Percentiles rank a stretch among this genome's conserved stretches.
phyloP scores from a whole-genome alignment of 345 rosid genomes.

The Eucalyptus grandis region DNA sequence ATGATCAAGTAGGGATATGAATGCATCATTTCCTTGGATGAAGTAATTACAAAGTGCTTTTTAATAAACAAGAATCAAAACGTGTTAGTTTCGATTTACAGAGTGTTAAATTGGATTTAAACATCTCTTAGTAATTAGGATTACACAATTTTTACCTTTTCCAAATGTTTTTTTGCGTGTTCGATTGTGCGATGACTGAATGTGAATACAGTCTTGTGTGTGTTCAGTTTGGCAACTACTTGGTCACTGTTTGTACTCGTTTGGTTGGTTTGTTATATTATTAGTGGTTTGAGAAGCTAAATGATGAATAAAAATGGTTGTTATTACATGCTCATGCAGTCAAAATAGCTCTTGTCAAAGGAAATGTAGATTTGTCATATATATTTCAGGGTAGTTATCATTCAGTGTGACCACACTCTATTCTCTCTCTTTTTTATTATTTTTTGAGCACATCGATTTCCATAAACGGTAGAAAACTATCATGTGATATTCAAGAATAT shows the following conservation, averaged over 20 bases:
- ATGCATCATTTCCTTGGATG: not conserved
- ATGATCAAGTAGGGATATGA: not conserved
- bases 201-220: not conserved
- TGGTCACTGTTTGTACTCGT: not conserved
- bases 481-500: not conserved
- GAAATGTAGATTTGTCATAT: not conserved
- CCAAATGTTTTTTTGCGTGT: not conserved
- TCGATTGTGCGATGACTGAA: not conserved
- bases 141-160: not conserved
- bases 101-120: not conserved
- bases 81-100: accelerated
- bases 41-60: not conserved
- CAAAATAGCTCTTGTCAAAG: not conserved
- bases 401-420: not conserved
- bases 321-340: not conserved
- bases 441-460: not conserved
- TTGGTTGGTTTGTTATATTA: not conserved
- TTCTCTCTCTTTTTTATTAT: no score
- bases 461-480: not conserved
- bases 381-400: not conserved
- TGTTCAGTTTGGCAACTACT: not conserved
- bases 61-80: not conserved
- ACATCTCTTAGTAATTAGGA: not conserved
- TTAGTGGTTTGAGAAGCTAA: not conserved
- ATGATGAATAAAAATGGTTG: not conserved